Evolutionary conservation across 192 early-diverging fungal genomes (phyloP).

Genomic region (Entomortierella beljakovae): DNA sequence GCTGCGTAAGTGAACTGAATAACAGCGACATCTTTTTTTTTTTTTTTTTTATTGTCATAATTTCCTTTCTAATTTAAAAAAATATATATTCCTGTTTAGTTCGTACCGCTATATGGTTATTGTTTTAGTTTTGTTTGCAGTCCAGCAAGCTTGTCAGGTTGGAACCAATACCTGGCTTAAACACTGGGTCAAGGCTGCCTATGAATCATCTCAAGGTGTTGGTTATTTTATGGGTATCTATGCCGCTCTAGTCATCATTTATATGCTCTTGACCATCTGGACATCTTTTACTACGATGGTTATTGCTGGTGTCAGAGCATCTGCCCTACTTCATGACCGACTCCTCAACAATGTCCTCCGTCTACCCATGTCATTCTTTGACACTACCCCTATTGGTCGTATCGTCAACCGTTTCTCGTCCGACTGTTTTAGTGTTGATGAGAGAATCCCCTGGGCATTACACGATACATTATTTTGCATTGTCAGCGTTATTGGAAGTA

Average conservation of each 20-base stretch:
- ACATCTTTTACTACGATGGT: constrained; percentile 32
- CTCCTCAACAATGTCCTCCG: constrained; percentile 54
- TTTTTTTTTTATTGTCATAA: constrained; percentile 34
- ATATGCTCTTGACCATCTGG: constrained; percentile 23
- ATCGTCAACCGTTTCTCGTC: constrained; percentile 89
- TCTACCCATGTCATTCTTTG: constrained; percentile 72
- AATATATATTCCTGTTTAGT: constrained; percentile 19
- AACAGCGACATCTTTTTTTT: constrained; percentile 77
- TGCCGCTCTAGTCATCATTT: constrained; percentile 16
- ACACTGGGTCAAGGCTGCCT: constrained; percentile 14
- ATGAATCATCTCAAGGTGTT: constrained; percentile 4
- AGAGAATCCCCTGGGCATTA: constrained; percentile 48
- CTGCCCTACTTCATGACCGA: constrained; percentile 29
- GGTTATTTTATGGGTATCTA: constrained; percentile 59
- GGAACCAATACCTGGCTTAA: constrained; percentile 39
- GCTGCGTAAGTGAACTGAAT: constrained; percentile 58
- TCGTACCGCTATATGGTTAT: constrained; percentile 2
- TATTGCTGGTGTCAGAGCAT: constrained; percentile 39
- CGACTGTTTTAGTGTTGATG: constrained; percentile 82
- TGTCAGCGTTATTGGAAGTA: constrained; percentile 52
- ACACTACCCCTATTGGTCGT: constrained; percentile 82
- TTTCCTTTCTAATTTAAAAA: no score
- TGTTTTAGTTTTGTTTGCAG: constrained; percentile 5
- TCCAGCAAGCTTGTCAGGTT: constrained; percentile 29
- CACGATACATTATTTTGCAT: constrained; percentile 59